These are phyloP conservation scores for Phytophthora pisi DNA, from an alignment of 352 stramenopile genomes.

Conservation along the genomic window DNA sequence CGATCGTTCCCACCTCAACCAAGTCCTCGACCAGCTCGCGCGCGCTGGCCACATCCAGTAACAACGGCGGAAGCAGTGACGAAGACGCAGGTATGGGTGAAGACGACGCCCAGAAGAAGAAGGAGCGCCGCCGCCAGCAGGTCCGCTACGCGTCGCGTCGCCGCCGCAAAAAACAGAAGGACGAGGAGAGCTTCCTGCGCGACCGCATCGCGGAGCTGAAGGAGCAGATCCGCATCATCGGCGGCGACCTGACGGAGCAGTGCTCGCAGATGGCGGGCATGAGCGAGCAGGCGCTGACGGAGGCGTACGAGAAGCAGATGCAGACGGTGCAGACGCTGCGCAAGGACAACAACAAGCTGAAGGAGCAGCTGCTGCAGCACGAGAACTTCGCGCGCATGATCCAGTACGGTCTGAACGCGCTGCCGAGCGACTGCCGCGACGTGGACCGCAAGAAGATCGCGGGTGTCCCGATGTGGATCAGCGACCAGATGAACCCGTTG, in stretches of 20 bases:
- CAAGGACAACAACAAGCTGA: conserved; percentile 87
- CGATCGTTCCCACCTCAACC: conserved; percentile 46
- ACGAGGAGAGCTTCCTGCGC: conserved; percentile 81
- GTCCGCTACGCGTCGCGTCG: conserved; percentile 80
- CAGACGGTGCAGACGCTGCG: conserved; percentile 76
- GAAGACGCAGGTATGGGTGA: conserved; percentile 55
- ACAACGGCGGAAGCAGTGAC: conserved; percentile 60
- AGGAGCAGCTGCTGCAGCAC: conserved; percentile 81
- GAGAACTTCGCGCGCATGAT: conserved; percentile 88
- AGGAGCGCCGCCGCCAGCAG: conserved; percentile 78
- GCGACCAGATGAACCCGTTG: conserved; percentile 80
- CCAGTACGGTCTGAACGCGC: conserved; percentile 79
- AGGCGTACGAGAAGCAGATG: conserved; percentile 87
- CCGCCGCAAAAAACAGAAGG: conserved; percentile 85
- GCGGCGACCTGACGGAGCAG: conserved; percentile 74
- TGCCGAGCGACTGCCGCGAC: conserved; percentile 78
- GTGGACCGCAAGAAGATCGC: conserved; percentile 81
- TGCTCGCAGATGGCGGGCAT: conserved; percentile 84
- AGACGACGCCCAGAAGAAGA: conserved; percentile 77
- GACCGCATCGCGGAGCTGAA: conserved; percentile 86
- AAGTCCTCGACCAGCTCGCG: conserved; percentile 46
- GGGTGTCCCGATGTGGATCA: conserved; percentile 77
- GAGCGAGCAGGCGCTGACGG: conserved; percentile 78
- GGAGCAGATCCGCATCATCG: conserved; percentile 87
- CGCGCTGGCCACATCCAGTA: conserved; percentile 50